Conservation (phyloP, 805 yeast species). For the Tetrapisispora phaffii region DNA sequence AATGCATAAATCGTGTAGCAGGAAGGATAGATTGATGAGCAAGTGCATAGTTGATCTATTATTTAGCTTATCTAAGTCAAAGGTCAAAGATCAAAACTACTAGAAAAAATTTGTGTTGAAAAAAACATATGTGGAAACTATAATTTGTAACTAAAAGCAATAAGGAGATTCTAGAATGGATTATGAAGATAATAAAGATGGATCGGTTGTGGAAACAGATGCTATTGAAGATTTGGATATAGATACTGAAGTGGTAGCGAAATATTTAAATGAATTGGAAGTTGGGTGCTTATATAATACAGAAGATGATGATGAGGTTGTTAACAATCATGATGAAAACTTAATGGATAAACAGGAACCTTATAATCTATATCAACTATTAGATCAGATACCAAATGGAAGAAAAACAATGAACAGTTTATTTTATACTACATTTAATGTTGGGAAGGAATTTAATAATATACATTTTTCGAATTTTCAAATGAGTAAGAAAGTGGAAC, state of each 20-base stretch:
- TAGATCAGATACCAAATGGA: conserved; percentile 18
- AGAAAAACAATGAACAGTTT: conserved; percentile 20
- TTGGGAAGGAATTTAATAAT: not conserved
- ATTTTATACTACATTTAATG: conserved; percentile 5
- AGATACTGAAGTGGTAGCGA: not conserved
- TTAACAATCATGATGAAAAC: not conserved
- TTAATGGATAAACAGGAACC: not conserved
- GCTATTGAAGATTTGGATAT: not conserved
- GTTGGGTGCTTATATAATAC: not conserved
- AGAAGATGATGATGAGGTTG: not conserved
- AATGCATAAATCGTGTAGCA: too few species aligned
- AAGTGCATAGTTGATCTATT: too few species aligned
- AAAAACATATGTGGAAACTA: too few species aligned
- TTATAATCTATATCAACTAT: conserved; percentile 13
- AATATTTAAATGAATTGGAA: not conserved
- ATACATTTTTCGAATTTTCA: not conserved
- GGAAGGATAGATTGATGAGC: too few species aligned
- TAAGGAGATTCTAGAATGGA: not conserved
- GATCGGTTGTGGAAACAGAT: not conserved
- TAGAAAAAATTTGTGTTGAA: too few species aligned
- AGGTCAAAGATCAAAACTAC: too few species aligned
- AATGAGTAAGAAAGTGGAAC: not conserved
- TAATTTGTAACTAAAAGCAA: too few species aligned
- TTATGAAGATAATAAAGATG: too few species aligned
- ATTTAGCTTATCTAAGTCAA: too few species aligned